These are phyloP conservation scores for Tetraselmis striata DNA, from an alignment of 139 green algal genomes.

Conservation along the genomic window DNA sequence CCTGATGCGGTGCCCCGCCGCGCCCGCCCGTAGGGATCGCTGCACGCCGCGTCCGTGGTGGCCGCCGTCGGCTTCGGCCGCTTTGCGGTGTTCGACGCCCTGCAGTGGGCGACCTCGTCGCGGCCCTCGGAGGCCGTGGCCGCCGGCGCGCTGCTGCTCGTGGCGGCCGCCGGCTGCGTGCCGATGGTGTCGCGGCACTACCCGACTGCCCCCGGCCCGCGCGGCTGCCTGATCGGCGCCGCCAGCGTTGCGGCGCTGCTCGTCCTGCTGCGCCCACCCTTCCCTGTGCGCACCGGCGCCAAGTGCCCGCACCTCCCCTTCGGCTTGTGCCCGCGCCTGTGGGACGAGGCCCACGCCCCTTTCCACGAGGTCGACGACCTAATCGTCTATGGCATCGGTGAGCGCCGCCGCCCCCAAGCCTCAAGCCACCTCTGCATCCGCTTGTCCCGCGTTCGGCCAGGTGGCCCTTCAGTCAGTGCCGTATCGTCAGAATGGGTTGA, in stretches of 20 bases:
- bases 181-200: slow-evolving; percentile 71
- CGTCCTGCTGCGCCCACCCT: slow-evolving; percentile 46
- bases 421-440: too few relatives aligned
- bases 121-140: slow-evolving; percentile 74
- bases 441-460: too few relatives aligned
- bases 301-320: slow-evolving; percentile 73
- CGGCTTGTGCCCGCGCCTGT: slow-evolving; percentile 76
- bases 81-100: slow-evolving; percentile 82
- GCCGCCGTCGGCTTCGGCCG: slow-evolving; percentile 55
- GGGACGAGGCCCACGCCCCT: slow-evolving; percentile 54
- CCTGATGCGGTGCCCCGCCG: too few relatives aligned
- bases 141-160: slow-evolving; percentile 65
- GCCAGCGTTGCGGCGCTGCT: slow-evolving; percentile 44
- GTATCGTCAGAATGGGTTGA: too few relatives aligned
- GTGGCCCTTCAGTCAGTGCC: too few relatives aligned
- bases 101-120: slow-evolving; percentile 37
- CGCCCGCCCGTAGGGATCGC: slow-evolving; percentile 52
- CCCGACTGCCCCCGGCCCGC: slow-evolving; percentile 7
- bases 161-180: slow-evolving; percentile 35
- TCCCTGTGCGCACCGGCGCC: slow-evolving; percentile 44
- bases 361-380: slow-evolving; percentile 70
- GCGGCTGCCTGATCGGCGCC: slow-evolving; percentile 25
- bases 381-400: slow-evolving; percentile 59
- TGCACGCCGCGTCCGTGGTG: slow-evolving; percentile 40
- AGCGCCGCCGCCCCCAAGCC: too few relatives aligned